phyloP scores from a whole-genome alignment of 345 rosid species.

The Eucalyptus guilfoylei region DNA sequence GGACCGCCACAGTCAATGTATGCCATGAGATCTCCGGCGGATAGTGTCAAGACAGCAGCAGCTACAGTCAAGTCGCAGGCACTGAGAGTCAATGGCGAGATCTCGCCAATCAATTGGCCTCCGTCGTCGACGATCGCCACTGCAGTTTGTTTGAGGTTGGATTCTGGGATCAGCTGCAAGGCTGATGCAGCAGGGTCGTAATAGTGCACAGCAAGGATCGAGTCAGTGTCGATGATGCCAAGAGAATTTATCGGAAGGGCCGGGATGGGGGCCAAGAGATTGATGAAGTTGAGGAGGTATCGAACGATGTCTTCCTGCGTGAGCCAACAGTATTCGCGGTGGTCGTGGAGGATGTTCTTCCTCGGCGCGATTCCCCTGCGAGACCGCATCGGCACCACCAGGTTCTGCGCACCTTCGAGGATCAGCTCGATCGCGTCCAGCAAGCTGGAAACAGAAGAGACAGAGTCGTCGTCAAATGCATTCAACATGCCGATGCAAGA shows the following conservation, averaged over 20 bases:
- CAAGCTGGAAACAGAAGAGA: conserved; percentile 18
- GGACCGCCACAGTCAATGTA: conserved; percentile 39
- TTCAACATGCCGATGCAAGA: background rate
- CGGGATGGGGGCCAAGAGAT: conserved; percentile 22
- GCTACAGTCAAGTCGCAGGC: conserved; percentile 24
- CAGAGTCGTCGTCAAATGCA: background rate
- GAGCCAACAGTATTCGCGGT: conserved; percentile 49
- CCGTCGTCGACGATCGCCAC: conserved; percentile 30
- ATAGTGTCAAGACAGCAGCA: conserved; percentile 43
- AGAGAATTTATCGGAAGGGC: conserved; percentile 32
- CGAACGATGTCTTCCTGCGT: conserved; percentile 56
- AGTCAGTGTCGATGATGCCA: conserved; percentile 17
- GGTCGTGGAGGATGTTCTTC: conserved; percentile 28
- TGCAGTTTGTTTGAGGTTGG: conserved; percentile 27
- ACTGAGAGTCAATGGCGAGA: conserved; percentile 33
- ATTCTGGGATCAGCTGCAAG: conserved; percentile 18
- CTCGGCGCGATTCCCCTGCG: background rate
- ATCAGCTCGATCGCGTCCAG: conserved; percentile 43
- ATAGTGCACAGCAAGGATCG: conserved; percentile 18
- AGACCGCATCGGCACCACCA: conserved; percentile 31
- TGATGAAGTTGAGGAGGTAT: conserved; percentile 41
- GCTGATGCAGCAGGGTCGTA: conserved; percentile 28
- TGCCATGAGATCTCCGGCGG: conserved; percentile 44
- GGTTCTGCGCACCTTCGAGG: conserved; percentile 42
- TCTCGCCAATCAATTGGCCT: conserved; percentile 31